Base-by-base conservation (phyloP, 176 grass and related monocot genomes). In the Oryza meyeriana region DNA sequence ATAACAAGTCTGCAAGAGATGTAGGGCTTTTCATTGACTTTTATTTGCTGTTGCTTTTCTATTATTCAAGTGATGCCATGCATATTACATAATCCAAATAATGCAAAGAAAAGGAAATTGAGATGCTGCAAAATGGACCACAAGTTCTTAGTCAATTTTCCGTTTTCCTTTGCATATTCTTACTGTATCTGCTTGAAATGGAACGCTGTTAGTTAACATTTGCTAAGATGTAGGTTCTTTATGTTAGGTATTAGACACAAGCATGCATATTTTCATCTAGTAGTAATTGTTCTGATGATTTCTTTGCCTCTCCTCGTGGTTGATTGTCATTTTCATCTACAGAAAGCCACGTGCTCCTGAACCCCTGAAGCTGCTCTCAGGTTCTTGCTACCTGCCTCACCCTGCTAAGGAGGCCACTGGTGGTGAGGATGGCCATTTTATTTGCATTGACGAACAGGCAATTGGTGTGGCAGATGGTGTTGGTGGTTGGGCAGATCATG, bases 381-480 rank as follows among this genome's bases (percentile, higher is more conserved):
- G 93, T 63, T 94, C 97, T 45, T 95, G 97, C 82, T 94, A 96
- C 69, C 89, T 96, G 64, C 97, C 97, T 64, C 97, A 99, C 79
- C 97, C 97, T 29, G 97, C 88, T 64, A 99, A 99, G 89, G 96
- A 92, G 84, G 88, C 85, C 55, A 99, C 97, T 66, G 93, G 97
- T 71, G 97, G 97, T 33, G 97, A 99, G 47, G 97, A 99, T 87
- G 97, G 93, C 12, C 93, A 99, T 87, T 99, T 99, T 50, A 95
- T 99, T 68, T 96, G 91, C 59, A 31, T 38, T 33, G 90, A 95
- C 77, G 88, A 88, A 4, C 91, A 89, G n/a, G 91, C 86, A 4
- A 95, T 99, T 77, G 97, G 97, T 10, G 93, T 99, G 44, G 97
- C 97, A 62, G 97, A 99, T 69, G 97, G 97, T 69, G 97, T 99